phyloP scores from a whole-genome alignment of 768 basidiomycete genomes.

The Gloeophyllum trabeum region DNA sequence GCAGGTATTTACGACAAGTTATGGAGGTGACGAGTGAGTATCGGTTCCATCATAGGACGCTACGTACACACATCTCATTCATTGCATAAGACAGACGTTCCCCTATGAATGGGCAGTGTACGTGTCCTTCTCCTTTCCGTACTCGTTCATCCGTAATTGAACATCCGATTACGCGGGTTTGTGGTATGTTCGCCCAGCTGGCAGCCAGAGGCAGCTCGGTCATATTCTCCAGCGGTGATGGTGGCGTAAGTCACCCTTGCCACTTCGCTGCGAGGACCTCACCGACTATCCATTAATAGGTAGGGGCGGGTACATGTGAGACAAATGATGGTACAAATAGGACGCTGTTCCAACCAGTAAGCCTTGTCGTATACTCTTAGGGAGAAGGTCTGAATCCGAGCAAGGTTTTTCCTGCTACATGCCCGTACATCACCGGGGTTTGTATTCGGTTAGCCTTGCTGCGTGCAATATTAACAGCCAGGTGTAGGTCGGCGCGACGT shows the following conservation, averaged over 20 bases:
- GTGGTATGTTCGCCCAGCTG: conserved; percentile 11
- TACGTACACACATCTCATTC: background rate
- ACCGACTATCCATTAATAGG: background rate
- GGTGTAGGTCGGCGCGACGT: conserved; percentile 13
- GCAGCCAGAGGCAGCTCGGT: conserved; percentile 10
- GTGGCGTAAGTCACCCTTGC: conserved; percentile 3
- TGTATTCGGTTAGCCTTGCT: background rate
- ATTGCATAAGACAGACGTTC: conserved; percentile 4
- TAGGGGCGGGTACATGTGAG: conserved; percentile 5
- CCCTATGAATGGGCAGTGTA: conserved; percentile 9
- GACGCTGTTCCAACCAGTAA: conserved; percentile 5
- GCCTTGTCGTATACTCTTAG: background rate
- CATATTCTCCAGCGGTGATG: conserved; percentile 11
- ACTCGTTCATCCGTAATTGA: background rate
- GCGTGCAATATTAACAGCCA: too few relatives aligned
- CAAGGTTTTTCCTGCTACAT: conserved; percentile 7
- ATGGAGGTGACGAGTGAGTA: conserved; percentile 5
- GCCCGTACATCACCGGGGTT: conserved; percentile 6
- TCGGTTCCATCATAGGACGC: background rate
- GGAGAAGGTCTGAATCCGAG: background rate
- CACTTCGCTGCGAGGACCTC: background rate
- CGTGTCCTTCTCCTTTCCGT: background rate
- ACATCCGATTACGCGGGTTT: conserved; percentile 5
- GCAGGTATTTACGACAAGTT: conserved; percentile 8
- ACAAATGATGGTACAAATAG: conserved; percentile 10